phyloP scores from a whole-genome alignment of 768 basidiomycete species.

The Naganishia vaughanmartiniae region DNA sequence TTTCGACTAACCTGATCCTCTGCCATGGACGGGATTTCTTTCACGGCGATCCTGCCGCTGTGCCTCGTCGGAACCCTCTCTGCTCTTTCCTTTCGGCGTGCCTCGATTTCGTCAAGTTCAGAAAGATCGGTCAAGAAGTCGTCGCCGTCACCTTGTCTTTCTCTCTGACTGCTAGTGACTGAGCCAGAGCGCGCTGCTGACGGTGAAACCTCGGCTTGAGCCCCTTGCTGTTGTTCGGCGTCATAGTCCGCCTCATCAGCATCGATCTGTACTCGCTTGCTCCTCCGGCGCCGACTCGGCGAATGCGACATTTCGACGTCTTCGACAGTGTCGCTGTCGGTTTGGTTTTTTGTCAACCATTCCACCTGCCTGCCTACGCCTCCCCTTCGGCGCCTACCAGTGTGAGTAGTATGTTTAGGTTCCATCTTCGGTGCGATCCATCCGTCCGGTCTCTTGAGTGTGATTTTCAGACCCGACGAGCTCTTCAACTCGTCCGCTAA shows the following conservation, averaged over 20 bases:
- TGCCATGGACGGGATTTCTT: neutral
- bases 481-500: constrained; percentile 5
- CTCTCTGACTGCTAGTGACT: neutral
- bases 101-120: constrained; percentile 6
- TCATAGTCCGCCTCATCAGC: neutral
- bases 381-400: neutral
- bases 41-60: constrained; percentile 12
- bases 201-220: neutral
- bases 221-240: neutral
- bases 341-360: neutral
- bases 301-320: neutral
- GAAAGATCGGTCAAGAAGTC: neutral
- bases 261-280: neutral
- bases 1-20: constrained; percentile 1
- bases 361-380: neutral
- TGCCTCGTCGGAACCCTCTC: neutral
- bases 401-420: neutral
- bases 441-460: constrained; percentile 13
- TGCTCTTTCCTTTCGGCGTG: neutral
- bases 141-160: neutral
- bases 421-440: neutral
- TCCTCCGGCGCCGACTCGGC: neutral
- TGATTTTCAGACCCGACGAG: neutral
- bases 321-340: neutral
- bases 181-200: neutral